Conservation (phyloP, 2,329 filamentous ascomycete genomes). For the Peltaster fructicola region DNA sequence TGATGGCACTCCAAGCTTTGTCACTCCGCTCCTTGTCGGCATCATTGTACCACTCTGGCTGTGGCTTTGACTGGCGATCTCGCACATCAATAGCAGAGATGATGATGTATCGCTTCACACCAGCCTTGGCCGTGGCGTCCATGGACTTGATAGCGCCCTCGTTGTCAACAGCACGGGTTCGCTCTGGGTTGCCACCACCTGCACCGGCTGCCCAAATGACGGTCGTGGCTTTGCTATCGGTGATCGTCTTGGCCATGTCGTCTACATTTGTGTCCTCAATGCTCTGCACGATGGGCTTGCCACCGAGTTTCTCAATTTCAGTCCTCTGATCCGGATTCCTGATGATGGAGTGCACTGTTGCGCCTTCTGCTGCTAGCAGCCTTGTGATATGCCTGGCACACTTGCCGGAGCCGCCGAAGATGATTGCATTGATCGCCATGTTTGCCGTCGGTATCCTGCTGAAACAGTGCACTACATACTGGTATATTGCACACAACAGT, state of each 20-base stretch:
- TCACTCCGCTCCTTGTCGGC: conserved; percentile 20
- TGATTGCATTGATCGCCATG: conserved; percentile 12
- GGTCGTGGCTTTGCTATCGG: conserved; percentile 16
- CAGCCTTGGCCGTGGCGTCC: conserved; percentile 37
- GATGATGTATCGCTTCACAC: conserved; percentile 45
- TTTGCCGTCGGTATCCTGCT: too few species aligned
- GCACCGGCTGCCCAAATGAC: conserved; percentile 18
- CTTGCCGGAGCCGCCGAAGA: conserved; percentile 22
- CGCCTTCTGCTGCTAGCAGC: conserved; percentile 11
- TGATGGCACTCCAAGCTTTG: conserved; percentile 23
- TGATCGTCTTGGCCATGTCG: conserved; percentile 22
- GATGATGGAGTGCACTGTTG: conserved; percentile 19
- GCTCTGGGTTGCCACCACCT: conserved; percentile 26
- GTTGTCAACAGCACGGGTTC: conserved; percentile 42
- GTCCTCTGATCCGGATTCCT: conserved; percentile 18
- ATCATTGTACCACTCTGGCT: conserved; percentile 28
- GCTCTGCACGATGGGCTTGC: conserved; percentile 26
- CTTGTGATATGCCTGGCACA: conserved; percentile 19
- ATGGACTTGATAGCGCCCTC: conserved; percentile 48
- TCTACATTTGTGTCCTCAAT: conserved; percentile 23
- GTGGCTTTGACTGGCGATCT: conserved; percentile 21
- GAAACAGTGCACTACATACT: too few species aligned
- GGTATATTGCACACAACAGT: too few species aligned
- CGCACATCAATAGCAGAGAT: conserved; percentile 44
- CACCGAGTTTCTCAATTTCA: conserved; percentile 24